Evolutionary conservation across 805 yeast genomes (phyloP).

Genomic region (Vanderwaltozyma tropicalis): DNA sequence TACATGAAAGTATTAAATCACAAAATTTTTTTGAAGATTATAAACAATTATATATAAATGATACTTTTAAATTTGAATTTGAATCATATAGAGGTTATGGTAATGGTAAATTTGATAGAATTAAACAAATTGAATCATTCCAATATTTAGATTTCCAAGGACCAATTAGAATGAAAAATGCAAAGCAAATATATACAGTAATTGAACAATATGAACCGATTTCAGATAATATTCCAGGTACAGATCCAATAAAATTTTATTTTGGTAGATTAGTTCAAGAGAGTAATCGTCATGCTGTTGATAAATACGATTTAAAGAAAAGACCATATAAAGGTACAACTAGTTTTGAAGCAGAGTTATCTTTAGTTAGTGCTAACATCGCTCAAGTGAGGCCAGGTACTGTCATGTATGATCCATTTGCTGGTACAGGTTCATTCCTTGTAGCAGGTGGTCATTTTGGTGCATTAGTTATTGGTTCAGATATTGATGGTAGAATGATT

Average conservation of each 20-base stretch:
- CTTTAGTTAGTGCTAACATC: conserved; percentile 78
- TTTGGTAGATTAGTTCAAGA: conserved; percentile 65
- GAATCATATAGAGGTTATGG: conserved; percentile 67
- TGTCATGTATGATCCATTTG: conserved; percentile 85
- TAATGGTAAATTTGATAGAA: conserved; percentile 29
- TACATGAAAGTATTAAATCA: conserved; percentile 41
- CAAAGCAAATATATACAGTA: conserved; percentile 60
- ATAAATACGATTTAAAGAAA: conserved; percentile 67
- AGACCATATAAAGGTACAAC: conserved; percentile 92
- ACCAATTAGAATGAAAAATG: conserved; percentile 63
- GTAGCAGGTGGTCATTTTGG: conserved; percentile 83
- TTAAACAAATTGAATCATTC: conserved; percentile 62
- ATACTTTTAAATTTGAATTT: conserved; percentile 72
- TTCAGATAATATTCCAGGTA: conserved; percentile 33
- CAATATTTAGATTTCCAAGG: conserved; percentile 64
- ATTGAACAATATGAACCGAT: conserved; percentile 62
- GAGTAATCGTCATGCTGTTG: conserved; percentile 59
- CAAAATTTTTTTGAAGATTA: conserved; percentile 16
- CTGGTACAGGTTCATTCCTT: conserved; percentile 91
- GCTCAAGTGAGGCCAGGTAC: conserved; percentile 61
- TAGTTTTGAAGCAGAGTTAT: conserved; percentile 88
- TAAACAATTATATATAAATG: conserved; percentile 28
- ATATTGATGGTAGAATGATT: conserved; percentile 74
- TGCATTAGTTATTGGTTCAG: conserved; percentile 74
- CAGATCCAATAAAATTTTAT: conserved; percentile 46